A percentile compares a stretch with the other conserved stretches of the same genome.
Conservation (phyloP, 805 yeast genomes). For the Zygosaccharomyces lentus region DNA sequence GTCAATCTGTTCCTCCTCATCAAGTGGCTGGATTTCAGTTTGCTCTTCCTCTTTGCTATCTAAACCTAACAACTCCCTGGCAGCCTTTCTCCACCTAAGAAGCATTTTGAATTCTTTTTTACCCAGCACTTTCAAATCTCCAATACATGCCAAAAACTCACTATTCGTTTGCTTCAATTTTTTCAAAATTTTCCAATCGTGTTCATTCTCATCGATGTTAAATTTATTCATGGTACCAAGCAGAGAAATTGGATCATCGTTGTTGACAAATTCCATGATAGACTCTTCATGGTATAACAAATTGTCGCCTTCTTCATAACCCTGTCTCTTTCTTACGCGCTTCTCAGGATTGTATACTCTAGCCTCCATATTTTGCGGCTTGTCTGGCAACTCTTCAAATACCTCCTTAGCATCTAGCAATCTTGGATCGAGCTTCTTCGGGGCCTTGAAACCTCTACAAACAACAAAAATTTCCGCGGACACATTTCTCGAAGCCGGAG, state of each 20-base stretch:
- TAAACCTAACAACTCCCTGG: slow-evolving; percentile 71
- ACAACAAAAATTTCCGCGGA: slow-evolving; percentile 99
- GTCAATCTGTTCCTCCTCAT: slow-evolving; percentile 87
- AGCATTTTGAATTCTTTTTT: slow-evolving; percentile 85
- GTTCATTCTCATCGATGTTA: slow-evolving; percentile 52
- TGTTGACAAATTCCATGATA: slow-evolving; percentile 73
- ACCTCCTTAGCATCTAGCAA: slow-evolving; percentile 88
- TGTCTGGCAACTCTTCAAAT: slow-evolving; percentile 82
- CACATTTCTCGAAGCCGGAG: slow-evolving; percentile 98
- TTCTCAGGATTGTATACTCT: slow-evolving; percentile 93
- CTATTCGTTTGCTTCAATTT: slow-evolving; percentile 72
- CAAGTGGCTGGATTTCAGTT: slow-evolving; percentile 63
- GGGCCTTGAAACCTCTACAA: slow-evolving; percentile 93
- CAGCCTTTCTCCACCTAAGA: slow-evolving; percentile 82
- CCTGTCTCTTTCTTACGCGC: slow-evolving; percentile 85
- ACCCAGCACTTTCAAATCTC: slow-evolving; percentile 91
- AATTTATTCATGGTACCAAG: slow-evolving; percentile 72
- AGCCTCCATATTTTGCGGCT: slow-evolving; percentile 77
- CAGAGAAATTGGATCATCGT: slow-evolving; percentile 77
- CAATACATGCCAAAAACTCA: slow-evolving; percentile 77
- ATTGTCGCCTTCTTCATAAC: slow-evolving; percentile 94
- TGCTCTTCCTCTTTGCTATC: slow-evolving; percentile 49
- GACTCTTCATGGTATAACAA: slow-evolving; percentile 64
- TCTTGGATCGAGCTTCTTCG: slow-evolving; percentile 90
- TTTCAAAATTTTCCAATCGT: slow-evolving; percentile 66